Evolutionary conservation across 202 grass and related monocot genomes (phyloP), one percentile per base, ranked within the genome.

Genomic region (Saccharum hybrid): DNA sequence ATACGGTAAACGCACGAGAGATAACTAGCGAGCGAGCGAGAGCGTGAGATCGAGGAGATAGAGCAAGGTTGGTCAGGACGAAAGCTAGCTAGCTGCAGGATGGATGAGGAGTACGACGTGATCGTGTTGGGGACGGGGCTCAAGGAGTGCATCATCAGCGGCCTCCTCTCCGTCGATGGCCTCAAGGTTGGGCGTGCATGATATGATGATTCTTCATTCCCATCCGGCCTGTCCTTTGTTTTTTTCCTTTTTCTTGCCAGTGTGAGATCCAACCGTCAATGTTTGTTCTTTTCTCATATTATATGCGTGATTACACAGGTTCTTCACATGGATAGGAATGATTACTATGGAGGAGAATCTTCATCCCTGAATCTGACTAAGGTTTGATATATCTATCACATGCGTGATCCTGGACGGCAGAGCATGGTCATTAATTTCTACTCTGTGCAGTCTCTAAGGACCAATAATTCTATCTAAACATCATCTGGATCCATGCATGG

Each of bases 81-180:
- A 28, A 23, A 49, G 0, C 3, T 18, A 26, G 26, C 26, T 26
- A 26, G 26, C 26, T 26, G 49, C 49, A 54, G 42, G 4, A 98
- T 98, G 93, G 93, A 98, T 71, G 93, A 98, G 71, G 93, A 98
- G 88, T 98, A 98, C 81, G 96, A 98, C 56, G 96, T 95, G 54
- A 90, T 98, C 64, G 96, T 98, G 75, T 69, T 98, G 36, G 96
- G 96, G 48, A 98, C 91, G 49, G 96, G 96, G 4, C 96, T 98
- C 67, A 98, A 96, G 85, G 96, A 98, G 64, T 98, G 96, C 83
- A 98, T 98, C 89, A 88, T 98, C 68, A 98, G 93, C 62, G 96
- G 96, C 71, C 96, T 98, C 81, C 93, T 98, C 85, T 98, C 96
- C 57, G 96, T 98, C 72, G 93, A 98, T 74, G 92, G 95, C 95